Evolutionary conservation across 768 basidiomycete species (phyloP), one percentile per base, ranked within the genome.

Genomic region (Calocybe cyanea): DNA sequence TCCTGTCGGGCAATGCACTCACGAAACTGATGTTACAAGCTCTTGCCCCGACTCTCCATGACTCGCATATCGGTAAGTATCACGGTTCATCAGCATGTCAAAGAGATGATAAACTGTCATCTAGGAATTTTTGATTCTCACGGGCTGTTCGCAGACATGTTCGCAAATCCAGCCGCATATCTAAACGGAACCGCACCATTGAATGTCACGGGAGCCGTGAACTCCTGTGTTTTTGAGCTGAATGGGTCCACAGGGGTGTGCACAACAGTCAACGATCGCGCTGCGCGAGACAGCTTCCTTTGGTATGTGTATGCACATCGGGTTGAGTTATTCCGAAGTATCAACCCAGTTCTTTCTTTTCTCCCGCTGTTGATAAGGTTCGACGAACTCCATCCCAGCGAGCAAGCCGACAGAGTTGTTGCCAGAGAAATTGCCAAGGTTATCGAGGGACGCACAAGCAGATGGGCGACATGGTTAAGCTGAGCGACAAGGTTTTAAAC

Each of bases 101-200:
- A 35, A 53, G 14, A 20, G 17, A 14, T 43, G 21, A 35, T 18
- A 18, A 2, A 2, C 5, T 18, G 6, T 8, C 39, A 28, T 11
- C 6, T 28, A 82, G 83, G 74, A 0, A 57, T 80, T 0, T 85
- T 84, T 52, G 79, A 84, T 57, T 80, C 82, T 3, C 71, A 83
- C 56, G 67, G 67, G 1, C 67, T 85, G 23, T 82, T 85, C 57
- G 59, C 70, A 14, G 81, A 85, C 54, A 82, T 85, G 63, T 69
- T 71, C 51, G 59, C 63, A 19, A 58, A 73, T 45, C 83, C 83
- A 1, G 51, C 60, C 7, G 50, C 57, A 3, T 85, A 83, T 59
- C 61, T 84, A 24, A 85, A 84, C 48, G 83, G 82, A 7, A 84
- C 81, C 0, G 80, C 71, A 0, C 78, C 81, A 10, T 58, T 76